Percentiles rank a stretch among this genome's conserved stretches.
Conservation (phyloP, 2,329 filamentous ascomycete genomes). For the Fusarium xylarioides region DNA sequence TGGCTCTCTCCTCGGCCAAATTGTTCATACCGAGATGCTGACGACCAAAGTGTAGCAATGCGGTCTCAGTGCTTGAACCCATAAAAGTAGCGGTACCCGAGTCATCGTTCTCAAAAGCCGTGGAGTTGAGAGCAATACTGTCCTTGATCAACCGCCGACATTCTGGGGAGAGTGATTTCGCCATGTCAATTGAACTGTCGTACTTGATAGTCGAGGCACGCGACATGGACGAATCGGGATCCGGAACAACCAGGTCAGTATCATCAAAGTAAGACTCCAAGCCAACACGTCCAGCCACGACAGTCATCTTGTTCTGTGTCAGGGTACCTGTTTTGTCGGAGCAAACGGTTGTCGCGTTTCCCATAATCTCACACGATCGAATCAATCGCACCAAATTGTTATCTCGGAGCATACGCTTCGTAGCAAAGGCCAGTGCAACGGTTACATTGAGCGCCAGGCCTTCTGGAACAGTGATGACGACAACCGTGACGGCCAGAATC, state of each 20-base stretch:
- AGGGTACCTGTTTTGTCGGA: slow-evolving; percentile 74
- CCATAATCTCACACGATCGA: slow-evolving; percentile 70
- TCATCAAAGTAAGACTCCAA: slow-evolving; percentile 50
- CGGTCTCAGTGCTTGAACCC: slow-evolving; percentile 65
- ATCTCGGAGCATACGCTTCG: slow-evolving; percentile 69
- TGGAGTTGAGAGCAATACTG: slow-evolving; percentile 59
- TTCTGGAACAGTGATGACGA: slow-evolving; percentile 69
- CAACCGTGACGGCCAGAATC: slow-evolving; percentile 66
- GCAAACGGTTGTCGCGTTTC: slow-evolving; percentile 70
- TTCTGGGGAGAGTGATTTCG: slow-evolving; percentile 46
- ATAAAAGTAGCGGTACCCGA: slow-evolving; percentile 53
- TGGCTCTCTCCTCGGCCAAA: slow-evolving; percentile 57
- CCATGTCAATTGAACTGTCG: slow-evolving; percentile 43
- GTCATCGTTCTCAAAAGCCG: slow-evolving; percentile 61
- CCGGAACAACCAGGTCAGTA: slow-evolving; percentile 37
- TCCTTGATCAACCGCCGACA: slow-evolving; percentile 51
- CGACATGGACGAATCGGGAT: slow-evolving; percentile 33
- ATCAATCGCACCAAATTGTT: slow-evolving; percentile 69
- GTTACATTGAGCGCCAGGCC: slow-evolving; percentile 69
- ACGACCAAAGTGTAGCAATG: slow-evolving; percentile 59
- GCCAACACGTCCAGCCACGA: slow-evolving; percentile 66
- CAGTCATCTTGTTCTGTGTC: slow-evolving; percentile 71
- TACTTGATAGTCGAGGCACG: slow-evolving; percentile 36
- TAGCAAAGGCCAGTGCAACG: slow-evolving; percentile 69
- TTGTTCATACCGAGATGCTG: slow-evolving; percentile 59